These are phyloP conservation scores for Monosporascus sp. DNA, from an alignment of 2,329 filamentous ascomycete genomes.

Conservation along the genomic window DNA sequence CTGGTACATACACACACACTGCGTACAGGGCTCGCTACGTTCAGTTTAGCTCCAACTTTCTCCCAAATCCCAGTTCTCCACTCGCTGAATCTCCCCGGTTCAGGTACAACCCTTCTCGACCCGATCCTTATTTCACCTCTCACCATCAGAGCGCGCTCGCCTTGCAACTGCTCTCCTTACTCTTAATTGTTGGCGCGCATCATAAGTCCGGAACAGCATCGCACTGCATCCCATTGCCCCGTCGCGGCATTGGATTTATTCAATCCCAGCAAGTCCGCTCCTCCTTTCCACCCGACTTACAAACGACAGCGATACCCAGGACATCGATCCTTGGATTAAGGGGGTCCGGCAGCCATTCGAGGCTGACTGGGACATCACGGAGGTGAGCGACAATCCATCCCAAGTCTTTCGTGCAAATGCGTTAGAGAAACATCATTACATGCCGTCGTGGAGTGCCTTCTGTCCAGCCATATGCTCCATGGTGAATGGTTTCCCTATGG, in stretches of 20 bases:
- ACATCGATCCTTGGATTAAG: constrained; percentile 19
- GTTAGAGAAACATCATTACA: background rate
- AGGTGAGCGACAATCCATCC: constrained; percentile 15
- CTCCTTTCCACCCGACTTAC: constrained; percentile 6
- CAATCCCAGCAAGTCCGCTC: constrained; percentile 9
- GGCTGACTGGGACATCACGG: constrained; percentile 12
- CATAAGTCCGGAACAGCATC: background rate
- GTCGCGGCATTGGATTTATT: background rate
- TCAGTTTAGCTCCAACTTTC: background rate
- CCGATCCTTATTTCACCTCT: background rate
- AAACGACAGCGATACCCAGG: constrained; percentile 2
- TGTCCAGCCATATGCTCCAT: no score
- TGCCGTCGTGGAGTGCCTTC: no score
- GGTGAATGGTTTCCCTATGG: no score
- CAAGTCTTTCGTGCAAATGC: background rate
- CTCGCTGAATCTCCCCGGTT: background rate
- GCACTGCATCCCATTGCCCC: background rate
- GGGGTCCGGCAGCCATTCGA: constrained; percentile 22
- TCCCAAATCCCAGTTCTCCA: background rate
- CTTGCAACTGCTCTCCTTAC: background rate
- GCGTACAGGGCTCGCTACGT: background rate
- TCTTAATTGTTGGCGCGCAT: background rate
- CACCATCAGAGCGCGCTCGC: background rate
- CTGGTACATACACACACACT: background rate
- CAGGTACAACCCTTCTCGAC: background rate